Base-by-base conservation (phyloP, 768 basidiomycete species). In the Suillus subluteus region DNA sequence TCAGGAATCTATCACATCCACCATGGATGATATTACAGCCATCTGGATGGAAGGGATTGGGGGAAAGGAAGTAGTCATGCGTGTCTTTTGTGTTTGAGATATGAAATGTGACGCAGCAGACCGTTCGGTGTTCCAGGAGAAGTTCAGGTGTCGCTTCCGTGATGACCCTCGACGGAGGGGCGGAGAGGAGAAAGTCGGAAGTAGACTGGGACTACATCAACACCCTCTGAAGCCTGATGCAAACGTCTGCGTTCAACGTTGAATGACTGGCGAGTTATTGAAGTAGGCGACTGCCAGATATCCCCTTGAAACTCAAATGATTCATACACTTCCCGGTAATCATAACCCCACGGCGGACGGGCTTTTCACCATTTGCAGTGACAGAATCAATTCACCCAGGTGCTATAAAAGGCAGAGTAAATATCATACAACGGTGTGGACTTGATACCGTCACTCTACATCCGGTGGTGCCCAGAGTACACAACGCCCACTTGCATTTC, bases 401-500 rank as follows among this genome's bases (percentile, higher is more conserved):
- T 18, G 54, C 54, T 18, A 32, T 32, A 18, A 55, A 4, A 9
- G 21, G 23, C 3, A 54, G 30, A 30, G 3, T 55, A 32, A 55
- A 18, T 35, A 6, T 2, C 55, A 56, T 56, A 61, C 30, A 30
- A 32, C 11, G 11, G 6, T 21, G 6, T 61, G 59, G 32, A 32
- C 30, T 61, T 21, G 26, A 41, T 30, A 18, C 26, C 3, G 23
- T 65, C 37, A 71, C 46, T 67, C 69, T 54, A 62, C 62, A 41
- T 76, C 69, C 11, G 73, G 65, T 11, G 85, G 86, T 38, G 89
- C 92, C 94, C 94, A 95, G 13, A 95, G 78, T 15, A 91, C 85
- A 74, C 93, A 94, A 63, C 91, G 83, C 35, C 94, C 94, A 66
- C 88, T 91, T 2, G 76, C 94, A 72, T 93, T 95, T 26, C 92